These are phyloP conservation scores for Saccharum hybrid DNA, from an alignment of 202 grass and related monocot species.

Conservation along the genomic window DNA sequence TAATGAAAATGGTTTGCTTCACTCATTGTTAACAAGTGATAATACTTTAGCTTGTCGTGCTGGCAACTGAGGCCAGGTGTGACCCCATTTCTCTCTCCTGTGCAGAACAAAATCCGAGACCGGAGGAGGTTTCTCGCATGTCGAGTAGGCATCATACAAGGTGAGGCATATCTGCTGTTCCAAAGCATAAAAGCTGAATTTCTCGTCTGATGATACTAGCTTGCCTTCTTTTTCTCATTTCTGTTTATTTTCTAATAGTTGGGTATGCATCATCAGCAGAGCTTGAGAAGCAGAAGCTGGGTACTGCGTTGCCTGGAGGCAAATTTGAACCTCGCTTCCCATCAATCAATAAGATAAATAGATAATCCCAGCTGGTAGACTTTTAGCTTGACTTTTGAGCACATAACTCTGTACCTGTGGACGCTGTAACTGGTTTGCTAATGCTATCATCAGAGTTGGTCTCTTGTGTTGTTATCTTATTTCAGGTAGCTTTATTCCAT, in stretches of 20 bases:
- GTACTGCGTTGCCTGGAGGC: not conserved
- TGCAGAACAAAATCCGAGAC: constrained; percentile 72
- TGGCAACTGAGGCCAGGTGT: constrained; percentile 16
- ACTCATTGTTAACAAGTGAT: not conserved
- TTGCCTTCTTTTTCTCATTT: not conserved
- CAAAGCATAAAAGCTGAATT: not conserved
- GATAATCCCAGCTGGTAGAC: constrained; percentile 11
- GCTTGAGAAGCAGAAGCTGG: constrained; percentile 24
- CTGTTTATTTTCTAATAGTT: not conserved
- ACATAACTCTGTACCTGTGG: constrained; percentile 16
- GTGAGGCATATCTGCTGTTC: constrained; percentile 27
- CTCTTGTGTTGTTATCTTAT: not conserved
- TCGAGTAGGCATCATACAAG: constrained; percentile 67
- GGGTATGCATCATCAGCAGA: constrained; percentile 21
- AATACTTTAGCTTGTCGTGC: not conserved
- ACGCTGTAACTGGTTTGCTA: constrained; percentile 12
- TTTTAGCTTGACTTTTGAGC: constrained; percentile 34
- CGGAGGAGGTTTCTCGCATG: constrained; percentile 70
- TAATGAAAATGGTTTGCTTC: not conserved
- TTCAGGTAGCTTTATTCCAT: not conserved
- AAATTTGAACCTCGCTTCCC: constrained; percentile 4
- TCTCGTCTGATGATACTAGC: not conserved
- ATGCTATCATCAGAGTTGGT: constrained; percentile 12
- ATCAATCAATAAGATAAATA: constrained; percentile 33
- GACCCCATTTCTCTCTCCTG: constrained; percentile 31